Conservation (phyloP, 1,284 basidiomycete genomes). For the Sutorius eximius region DNA sequence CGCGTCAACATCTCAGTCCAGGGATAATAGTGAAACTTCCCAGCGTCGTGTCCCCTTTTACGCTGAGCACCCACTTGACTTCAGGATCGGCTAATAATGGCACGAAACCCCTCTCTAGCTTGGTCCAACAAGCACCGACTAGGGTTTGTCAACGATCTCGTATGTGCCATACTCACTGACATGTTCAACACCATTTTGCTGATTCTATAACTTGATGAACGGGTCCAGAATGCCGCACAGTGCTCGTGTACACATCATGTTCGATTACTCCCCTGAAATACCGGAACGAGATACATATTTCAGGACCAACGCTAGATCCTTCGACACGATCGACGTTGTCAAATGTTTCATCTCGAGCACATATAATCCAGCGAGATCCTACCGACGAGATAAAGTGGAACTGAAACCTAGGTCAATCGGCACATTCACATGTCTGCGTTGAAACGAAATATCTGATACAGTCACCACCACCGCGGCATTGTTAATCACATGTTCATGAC, state of each 20-base stretch:
- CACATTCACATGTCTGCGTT: neutral
- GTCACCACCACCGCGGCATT: constrained; percentile 39
- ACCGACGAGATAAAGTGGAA: neutral
- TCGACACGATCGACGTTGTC: constrained; percentile 26
- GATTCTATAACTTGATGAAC: constrained; percentile 32
- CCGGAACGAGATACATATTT: constrained; percentile 33
- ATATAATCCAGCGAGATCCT: constrained; percentile 33
- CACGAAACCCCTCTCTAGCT: constrained; percentile 33
- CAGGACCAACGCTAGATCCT: constrained; percentile 37
- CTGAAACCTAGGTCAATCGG: neutral
- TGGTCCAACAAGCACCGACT: constrained; percentile 8
- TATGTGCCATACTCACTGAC: constrained; percentile 24
- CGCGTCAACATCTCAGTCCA: neutral
- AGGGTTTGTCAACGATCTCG: neutral
- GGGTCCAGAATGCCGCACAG: constrained; percentile 26
- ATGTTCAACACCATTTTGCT: constrained; percentile 35
- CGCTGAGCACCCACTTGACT: neutral
- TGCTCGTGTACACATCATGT: constrained; percentile 36
- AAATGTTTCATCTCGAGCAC: constrained; percentile 22
- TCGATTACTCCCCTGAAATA: constrained; percentile 31
- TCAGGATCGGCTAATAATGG: constrained; percentile 30
- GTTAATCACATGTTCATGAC: constrained; percentile 39
- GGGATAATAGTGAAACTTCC: constrained; percentile 11
- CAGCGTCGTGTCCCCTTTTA: constrained; percentile 3
- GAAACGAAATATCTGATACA: neutral